A percentile compares a stretch with the other conserved stretches of the same genome.
These are phyloP conservation scores for Allium fistulosum DNA, from an alignment of 106 monocot genomes.

Conservation along the genomic window DNA sequence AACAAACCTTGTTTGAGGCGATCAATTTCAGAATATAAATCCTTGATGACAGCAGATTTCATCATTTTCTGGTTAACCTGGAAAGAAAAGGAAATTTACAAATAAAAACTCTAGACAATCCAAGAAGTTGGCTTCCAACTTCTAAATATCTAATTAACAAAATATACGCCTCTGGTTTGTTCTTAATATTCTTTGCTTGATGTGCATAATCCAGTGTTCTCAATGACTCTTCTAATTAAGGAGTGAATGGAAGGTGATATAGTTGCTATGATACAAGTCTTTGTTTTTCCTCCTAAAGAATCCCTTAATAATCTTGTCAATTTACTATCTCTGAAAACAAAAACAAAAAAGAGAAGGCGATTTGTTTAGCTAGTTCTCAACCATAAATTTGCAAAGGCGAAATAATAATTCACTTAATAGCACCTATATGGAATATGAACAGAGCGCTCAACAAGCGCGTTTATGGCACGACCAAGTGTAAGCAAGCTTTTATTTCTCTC, in stretches of 20 bases:
- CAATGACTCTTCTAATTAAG: conserved; percentile 64
- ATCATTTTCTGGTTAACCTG: conserved; percentile 72
- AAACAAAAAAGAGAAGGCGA: neutral
- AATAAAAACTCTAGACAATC: neutral
- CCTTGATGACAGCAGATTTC: conserved; percentile 27
- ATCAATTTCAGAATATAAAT: conserved; percentile 57
- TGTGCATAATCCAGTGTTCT: conserved; percentile 34
- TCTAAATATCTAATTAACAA: neutral
- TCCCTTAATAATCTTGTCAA: conserved; percentile 46
- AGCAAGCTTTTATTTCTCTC: conserved; percentile 45
- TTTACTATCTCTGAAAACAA: conserved; percentile 16
- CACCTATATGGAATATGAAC: conserved; percentile 65
- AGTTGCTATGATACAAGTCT: conserved; percentile 69
- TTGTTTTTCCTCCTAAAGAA: conserved; percentile 65
- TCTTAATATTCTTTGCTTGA: conserved; percentile 63
- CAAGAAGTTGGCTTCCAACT: neutral
- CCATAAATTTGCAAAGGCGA: neutral
- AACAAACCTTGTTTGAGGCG: conserved; percentile 55
- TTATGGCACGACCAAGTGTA: conserved; percentile 65
- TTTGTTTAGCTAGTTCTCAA: neutral
- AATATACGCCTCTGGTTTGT: conserved; percentile 44
- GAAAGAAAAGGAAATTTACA: neutral
- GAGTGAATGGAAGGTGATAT: conserved; percentile 56
- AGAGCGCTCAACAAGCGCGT: conserved; percentile 65
- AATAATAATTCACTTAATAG: neutral